Conservation (phyloP, 1,284 basidiomycete genomes). For the Naganishia sp. region DNA sequence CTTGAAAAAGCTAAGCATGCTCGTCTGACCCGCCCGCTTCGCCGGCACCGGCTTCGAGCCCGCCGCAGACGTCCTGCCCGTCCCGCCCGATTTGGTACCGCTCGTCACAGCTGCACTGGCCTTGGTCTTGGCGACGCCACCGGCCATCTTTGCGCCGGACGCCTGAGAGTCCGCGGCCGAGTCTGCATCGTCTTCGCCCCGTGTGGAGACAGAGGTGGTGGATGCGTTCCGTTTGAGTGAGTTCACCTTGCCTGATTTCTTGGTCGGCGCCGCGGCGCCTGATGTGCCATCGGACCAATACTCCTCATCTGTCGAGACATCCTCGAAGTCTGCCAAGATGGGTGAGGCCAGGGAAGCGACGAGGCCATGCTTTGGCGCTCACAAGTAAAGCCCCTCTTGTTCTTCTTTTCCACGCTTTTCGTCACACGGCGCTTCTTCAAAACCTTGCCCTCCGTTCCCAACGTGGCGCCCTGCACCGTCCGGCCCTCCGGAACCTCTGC, state of each 20-base stretch:
- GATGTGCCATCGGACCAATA: slow-evolving; percentile 29
- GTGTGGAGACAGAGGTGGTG: slow-evolving; percentile 22
- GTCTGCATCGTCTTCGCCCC: slow-evolving; percentile 17
- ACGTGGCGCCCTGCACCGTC: background rate
- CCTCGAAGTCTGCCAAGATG: slow-evolving; percentile 15
- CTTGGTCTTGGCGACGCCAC: slow-evolving; percentile 28
- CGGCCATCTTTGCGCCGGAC: slow-evolving; percentile 1
- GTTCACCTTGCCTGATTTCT: slow-evolving; percentile 7
- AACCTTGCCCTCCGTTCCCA: slow-evolving; percentile 11
- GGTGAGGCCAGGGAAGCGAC: background rate
- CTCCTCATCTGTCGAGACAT: slow-evolving; percentile 32
- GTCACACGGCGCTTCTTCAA: slow-evolving; percentile 25
- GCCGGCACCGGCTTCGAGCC: slow-evolving; percentile 13
- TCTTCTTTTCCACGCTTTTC: slow-evolving; percentile 18
- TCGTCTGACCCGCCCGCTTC: slow-evolving; percentile 15
- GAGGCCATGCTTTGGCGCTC: background rate
- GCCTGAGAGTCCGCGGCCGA: slow-evolving; percentile 14
- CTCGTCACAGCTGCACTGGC: slow-evolving; percentile 7
- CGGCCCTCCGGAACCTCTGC: slow-evolving; percentile 8
- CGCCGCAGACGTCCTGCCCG: slow-evolving; percentile 16
- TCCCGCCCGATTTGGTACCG: slow-evolving; percentile 12
- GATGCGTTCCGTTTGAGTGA: slow-evolving; percentile 23
- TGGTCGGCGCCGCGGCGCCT: background rate
- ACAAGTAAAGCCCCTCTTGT: slow-evolving; percentile 27
- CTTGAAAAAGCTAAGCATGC: slow-evolving; percentile 25